Evolutionary conservation across 352 stramenopile genomes (phyloP).

Genomic region (Phytophthora megakarya): DNA sequence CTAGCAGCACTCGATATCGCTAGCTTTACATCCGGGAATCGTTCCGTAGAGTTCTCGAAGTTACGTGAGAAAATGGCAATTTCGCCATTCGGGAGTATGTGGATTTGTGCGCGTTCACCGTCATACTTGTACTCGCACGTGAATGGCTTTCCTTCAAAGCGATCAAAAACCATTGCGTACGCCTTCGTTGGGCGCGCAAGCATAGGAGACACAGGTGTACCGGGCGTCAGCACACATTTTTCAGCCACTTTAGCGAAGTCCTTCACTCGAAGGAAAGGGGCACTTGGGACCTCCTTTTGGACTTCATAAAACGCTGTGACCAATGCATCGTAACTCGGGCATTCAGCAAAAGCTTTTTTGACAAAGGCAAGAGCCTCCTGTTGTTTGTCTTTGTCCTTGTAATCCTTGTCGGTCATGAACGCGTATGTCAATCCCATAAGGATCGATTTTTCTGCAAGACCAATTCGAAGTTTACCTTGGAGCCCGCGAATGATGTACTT

Average conservation of each 20-base stretch:
- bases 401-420: conserved; percentile 89
- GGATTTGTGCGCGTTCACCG: conserved; percentile 97
- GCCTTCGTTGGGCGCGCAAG: conserved; percentile 98
- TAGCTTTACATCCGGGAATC: conserved; percentile 94
- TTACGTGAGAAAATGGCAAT: conserved; percentile 99
- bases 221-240: conserved; percentile 92
- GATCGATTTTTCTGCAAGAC: conserved; percentile 97
- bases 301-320: conserved; percentile 87
- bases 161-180: conserved; percentile 96
- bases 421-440: conserved; percentile 97
- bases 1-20: conserved; percentile 70
- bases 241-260: conserved; percentile 67
- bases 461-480: conserved; percentile 98
- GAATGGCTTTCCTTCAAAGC: conserved; percentile 95
- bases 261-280: conserved; percentile 52
- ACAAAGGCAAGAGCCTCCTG: conserved; percentile 92
- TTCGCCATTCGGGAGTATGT: conserved; percentile 88
- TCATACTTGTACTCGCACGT: conserved; percentile 99
- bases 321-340: conserved; percentile 95
- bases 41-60: conserved; percentile 97
- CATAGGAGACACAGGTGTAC: conserved; percentile 99
- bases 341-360: conserved; percentile 98
- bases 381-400: conserved; percentile 84
- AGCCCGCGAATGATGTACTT: conserved; percentile 99
- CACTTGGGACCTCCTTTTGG: conserved; percentile 43